Percentiles rank a stretch among this genome's conserved stretches.
phyloP scores from a whole-genome alignment of 164 flowering plant genomes.

The Piper betle region DNA sequence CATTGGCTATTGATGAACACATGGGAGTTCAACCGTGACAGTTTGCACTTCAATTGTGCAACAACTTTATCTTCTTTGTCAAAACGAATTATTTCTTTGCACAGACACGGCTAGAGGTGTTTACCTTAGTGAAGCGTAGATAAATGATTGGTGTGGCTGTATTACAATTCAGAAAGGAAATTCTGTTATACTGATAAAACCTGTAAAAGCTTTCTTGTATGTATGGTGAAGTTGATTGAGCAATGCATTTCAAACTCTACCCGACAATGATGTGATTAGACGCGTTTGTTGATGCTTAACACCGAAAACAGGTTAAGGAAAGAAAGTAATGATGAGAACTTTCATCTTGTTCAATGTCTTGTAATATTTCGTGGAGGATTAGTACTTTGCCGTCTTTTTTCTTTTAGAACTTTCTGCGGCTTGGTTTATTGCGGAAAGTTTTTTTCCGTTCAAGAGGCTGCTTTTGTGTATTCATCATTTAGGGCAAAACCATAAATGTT shows the following conservation, averaged over 20 bases:
- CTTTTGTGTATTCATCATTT: too few species aligned
- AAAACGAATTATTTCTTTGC: not conserved
- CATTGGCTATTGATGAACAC: conserved; percentile 18
- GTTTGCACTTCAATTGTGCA: not conserved
- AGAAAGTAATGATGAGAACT: too few species aligned
- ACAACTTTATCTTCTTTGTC: not conserved
- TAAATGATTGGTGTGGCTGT: not conserved
- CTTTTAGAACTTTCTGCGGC: too few species aligned
- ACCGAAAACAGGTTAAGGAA: too few species aligned
- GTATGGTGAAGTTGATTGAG: not conserved
- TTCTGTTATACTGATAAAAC: not conserved
- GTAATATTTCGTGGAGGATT: too few species aligned
- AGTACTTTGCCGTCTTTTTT: too few species aligned
- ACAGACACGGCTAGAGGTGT: not conserved
- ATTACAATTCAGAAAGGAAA: not conserved
- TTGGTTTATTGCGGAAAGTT: too few species aligned
- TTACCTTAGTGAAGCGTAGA: not conserved
- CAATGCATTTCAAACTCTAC: not conserved
- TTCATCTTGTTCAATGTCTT: too few species aligned
- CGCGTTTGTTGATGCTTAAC: too few species aligned
- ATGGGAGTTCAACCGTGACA: not conserved
- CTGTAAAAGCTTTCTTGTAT: not conserved
- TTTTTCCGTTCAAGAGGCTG: too few species aligned
- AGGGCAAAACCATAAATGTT: too few species aligned
- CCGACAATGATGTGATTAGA: not conserved